Evolutionary conservation across 805 yeast species (phyloP), one percentile per base, ranked within the genome.

Genomic region (Saccharomycopsis fermentans): DNA sequence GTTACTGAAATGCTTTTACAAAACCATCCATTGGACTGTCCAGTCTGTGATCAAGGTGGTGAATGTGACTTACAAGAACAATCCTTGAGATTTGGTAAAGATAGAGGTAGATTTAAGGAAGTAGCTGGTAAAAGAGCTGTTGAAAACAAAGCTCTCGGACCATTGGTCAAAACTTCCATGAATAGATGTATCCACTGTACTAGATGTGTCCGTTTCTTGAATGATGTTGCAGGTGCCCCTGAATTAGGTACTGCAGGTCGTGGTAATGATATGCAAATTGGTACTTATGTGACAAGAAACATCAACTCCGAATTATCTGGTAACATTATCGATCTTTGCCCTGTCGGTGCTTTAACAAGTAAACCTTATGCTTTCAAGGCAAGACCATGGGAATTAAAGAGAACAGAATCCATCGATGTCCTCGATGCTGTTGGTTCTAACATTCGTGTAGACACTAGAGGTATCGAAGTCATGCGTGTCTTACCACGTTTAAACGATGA

Each of bases 21-120:
- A 65, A 89, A 89, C 77, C 96, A 88, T 75, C 96, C 96, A 24
- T 78, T 88, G 69, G 96, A 89, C 75, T 88, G 96, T 74, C 96
- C 96, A 26, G 86, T 88, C 58, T 88, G 96, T 73, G 96, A 88
- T 74, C 96, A 88, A 74, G 96, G 96, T 73, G 96, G 96, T 64
- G 96, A 88, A 72, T 88, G 96, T 77, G 96, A 88, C 70, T 79
- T 88, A 66, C 96, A 89, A 75, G 96, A 89, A 69, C 96, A 88
- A 76, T 77, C 89, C 19, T 75, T 84, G 69, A 80, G 94, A 70
- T 86, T 86, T 69, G 96, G 96, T 60, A 74, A 86, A 56, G 96
- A 88, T 73, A 81, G 96, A 63, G 95, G 96, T 64, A 81, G 96
- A 71, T 89, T 86, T 75, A 73, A 78, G 62, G 96, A 88, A 72